These are phyloP conservation scores for Scheffersomyces coipomensis DNA, from an alignment of 805 yeast species.

Conservation along the genomic window DNA sequence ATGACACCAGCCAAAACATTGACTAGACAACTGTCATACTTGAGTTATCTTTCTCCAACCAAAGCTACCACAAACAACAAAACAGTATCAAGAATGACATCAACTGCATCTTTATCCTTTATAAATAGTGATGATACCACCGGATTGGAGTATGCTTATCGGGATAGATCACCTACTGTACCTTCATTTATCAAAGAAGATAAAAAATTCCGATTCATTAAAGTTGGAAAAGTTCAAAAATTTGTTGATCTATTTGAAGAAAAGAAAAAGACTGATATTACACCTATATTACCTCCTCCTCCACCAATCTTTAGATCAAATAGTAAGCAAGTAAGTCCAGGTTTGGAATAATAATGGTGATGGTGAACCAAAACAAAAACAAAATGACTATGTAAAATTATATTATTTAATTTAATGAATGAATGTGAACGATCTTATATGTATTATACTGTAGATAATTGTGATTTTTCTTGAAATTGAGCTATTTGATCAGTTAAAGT, in stretches of 20 bases:
- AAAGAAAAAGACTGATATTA: conserved; percentile 5
- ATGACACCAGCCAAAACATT: conserved; percentile 1
- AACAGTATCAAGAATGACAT: conserved; percentile 13
- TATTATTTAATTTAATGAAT: conserved; percentile 3
- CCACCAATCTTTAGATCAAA: background rate
- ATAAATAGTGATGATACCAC: conserved; percentile 24
- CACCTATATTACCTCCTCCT: background rate
- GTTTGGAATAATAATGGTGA: background rate
- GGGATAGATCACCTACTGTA: conserved; percentile 22
- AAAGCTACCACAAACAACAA: conserved; percentile 11
- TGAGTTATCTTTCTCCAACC: conserved; percentile 5
- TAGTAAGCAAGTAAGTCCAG: conserved; percentile 4
- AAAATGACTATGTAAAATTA: background rate
- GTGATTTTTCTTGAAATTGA: conserved; percentile 13
- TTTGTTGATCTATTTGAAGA: conserved; percentile 44
- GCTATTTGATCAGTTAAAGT: conserved; percentile 30
- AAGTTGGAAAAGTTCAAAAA: conserved; percentile 46
- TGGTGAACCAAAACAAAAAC: no score
- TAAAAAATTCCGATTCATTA: conserved; percentile 42
- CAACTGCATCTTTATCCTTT: conserved; percentile 20
- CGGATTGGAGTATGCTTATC: conserved; percentile 32
- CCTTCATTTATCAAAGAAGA: conserved; percentile 39
- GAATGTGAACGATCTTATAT: background rate
- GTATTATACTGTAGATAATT: background rate
- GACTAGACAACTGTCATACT: conserved; percentile 9